phyloP scores from a whole-genome alignment of 2,329 filamentous ascomycete species.

The Penicillium hesseltinei region DNA sequence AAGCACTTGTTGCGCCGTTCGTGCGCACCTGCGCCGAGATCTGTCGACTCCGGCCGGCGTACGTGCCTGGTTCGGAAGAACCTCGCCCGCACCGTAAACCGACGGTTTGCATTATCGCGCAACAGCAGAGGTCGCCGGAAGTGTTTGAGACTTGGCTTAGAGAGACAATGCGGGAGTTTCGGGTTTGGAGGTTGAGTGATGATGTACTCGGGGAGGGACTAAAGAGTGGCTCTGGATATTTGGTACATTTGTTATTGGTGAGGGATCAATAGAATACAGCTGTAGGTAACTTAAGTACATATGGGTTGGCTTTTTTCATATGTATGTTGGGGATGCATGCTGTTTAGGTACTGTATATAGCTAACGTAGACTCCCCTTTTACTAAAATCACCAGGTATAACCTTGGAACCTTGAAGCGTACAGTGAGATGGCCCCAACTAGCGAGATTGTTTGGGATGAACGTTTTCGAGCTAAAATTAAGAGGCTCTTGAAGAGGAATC shows the following conservation, averaged over 20 bases:
- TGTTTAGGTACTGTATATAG: slow-evolving; percentile 3
- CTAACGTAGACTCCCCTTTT: background rate
- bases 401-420: too few species aligned
- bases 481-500: background rate
- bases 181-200: slow-evolving; percentile 73
- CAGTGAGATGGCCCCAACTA: background rate
- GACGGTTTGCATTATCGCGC: slow-evolving; percentile 76
- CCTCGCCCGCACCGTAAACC: slow-evolving; percentile 31
- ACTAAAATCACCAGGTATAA: too few species aligned
- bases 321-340: background rate
- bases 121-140: slow-evolving; percentile 81
- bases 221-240: slow-evolving; percentile 68
- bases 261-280: slow-evolving; percentile 24
- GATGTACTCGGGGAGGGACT: slow-evolving; percentile 59
- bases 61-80: slow-evolving; percentile 13
- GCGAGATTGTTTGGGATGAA: background rate
- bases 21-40: slow-evolving; percentile 77
- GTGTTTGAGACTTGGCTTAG: slow-evolving; percentile 81
- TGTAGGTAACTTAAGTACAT: background rate
- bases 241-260: slow-evolving; percentile 74
- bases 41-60: slow-evolving; percentile 58
- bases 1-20: slow-evolving; percentile 75
- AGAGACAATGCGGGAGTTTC: slow-evolving; percentile 65
- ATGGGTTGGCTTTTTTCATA: background rate
- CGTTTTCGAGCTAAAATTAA: background rate